Base-by-base conservation (phyloP, 345 rosid species). In the Rhizophora apiculata region DNA sequence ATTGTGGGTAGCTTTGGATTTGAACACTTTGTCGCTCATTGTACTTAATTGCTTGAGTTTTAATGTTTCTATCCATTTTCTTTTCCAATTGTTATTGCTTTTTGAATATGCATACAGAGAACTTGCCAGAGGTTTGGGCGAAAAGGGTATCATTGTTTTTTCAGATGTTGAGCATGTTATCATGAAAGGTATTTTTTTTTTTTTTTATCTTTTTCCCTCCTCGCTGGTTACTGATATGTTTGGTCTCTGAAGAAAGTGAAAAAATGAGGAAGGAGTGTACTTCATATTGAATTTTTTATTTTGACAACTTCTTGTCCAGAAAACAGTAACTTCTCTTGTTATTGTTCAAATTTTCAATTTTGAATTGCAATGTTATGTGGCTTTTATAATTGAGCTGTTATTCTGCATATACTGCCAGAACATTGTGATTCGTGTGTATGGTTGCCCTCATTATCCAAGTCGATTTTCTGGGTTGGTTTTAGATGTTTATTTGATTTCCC, bases 91-190 rank as follows among this genome's bases (percentile, higher is more conserved):
- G 48, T 55, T 62, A 53, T 37, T 60, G n/a, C 4, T 48, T 65
- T 15, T 36, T 65, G 5, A 43, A 43, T 65, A 66, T 76, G 43
- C 67, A 24, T 71, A n/a, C 86, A 95, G 99, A 61, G 96, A 95
- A 60, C 89, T 95, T 68, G 99, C 98, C 37, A 83, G 85, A 82
- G 82, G 32, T 73, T 80, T 88, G 86, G 96, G 91, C 69, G 89
- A 88, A 39, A 84, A 81, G 81, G 97, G 94, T 3, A 63, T 68
- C 69, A 74, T 86, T 31, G 86, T 53, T 55, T 88, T 90, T 81
- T 62, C 85, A 36, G 98, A 90, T 62, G 94, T 95, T 81, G 89
- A 92, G 84, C 76, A 85, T 78, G 96, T 85, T 67, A 95, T 95
- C 78, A 55, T 66, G 79, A 92, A 87, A 86, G 75, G 98, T 90